Percentiles rank a stretch among this genome's conserved stretches.
These are phyloP conservation scores for Conringia planisiliqua DNA, from an alignment of 345 rosid species.

Conservation along the genomic window DNA sequence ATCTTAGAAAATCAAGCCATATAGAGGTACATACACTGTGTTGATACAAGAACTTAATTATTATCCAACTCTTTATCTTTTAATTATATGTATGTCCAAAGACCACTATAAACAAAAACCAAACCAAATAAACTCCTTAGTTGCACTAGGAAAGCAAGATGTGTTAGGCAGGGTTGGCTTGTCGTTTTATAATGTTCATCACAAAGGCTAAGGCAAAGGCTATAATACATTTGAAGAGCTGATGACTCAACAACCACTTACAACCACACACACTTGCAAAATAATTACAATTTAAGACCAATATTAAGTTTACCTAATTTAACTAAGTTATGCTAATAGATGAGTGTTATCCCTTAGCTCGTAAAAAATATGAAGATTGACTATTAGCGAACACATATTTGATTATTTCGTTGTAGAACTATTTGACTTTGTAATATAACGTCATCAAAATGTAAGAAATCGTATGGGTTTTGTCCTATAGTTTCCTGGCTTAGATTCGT, in stretches of 20 bases:
- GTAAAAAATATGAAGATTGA: background rate
- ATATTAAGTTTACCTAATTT: background rate
- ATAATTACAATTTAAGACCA: slow-evolving; percentile 2
- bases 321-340: background rate
- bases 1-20: background rate
- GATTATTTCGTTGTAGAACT: background rate
- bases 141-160: slow-evolving; percentile 28
- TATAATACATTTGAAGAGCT: slow-evolving; percentile 12
- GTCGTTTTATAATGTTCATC: slow-evolving; percentile 29
- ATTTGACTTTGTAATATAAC: background rate
- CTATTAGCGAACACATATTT: background rate
- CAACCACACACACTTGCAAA: slow-evolving; percentile 13
- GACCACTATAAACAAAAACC: background rate
- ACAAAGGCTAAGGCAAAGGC: slow-evolving; percentile 24
- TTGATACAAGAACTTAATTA: background rate
- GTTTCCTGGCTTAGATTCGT: background rate
- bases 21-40: background rate
- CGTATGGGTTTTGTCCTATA: background rate
- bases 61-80: background rate
- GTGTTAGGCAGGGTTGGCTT: slow-evolving; percentile 26
- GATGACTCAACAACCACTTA: slow-evolving; percentile 49
- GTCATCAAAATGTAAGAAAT: background rate
- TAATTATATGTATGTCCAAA: background rate
- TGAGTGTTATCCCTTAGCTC: background rate
- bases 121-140: background rate